Evolutionary conservation across 495 filamentous ascomycete genomes (phyloP), one percentile per base, ranked within the genome.

Genomic region (Aspergillus cavernicola): DNA sequence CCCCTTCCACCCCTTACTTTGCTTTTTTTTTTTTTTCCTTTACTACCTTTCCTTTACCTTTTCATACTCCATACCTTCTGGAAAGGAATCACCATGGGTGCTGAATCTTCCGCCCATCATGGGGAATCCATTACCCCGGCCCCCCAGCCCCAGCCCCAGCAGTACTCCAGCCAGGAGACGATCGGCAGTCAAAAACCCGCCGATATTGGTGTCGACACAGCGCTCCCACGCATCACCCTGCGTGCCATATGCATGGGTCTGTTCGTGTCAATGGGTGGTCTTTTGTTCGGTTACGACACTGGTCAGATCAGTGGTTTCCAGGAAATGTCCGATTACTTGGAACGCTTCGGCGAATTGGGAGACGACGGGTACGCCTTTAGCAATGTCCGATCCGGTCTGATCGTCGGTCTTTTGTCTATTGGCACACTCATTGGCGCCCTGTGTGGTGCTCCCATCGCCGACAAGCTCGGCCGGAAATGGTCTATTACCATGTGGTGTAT

Each of bases 391-490:
- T 73, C 71, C 22, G 80, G 80, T 37, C 61, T 82, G 50, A 80
- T 83, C 54, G 79, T 81, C 58, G 74, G 52, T 58, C 58, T 83
- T 50, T 72, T 89, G 26, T 82, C 82, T 8, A 80, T 85, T 37
- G 87, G 87, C 57, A 85, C 83, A 4, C 64, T 90, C 23, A 65
- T 87, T 35, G 87, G 87, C 45, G 80, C 87, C 43, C 69, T 90
- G 19, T 63, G 76, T 18, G 80, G 77, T 23, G 86, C 74, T 11
- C 76, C 79, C 18, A 44, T 81, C 11, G 79, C 80, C 1, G 75
- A 82, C 51, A 60, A 54, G 16, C 55, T 81, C 19, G 80, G 80
- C 44, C 70, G 80, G 28, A 80, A 80, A 56, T 76, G 69, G 68
- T 77, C 73, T 6, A 80, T 82, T 58, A 70, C 60, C 1, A 50